Conservation (phyloP, 2,329 filamentous ascomycete species). For the Didymosphaeria variabile region DNA sequence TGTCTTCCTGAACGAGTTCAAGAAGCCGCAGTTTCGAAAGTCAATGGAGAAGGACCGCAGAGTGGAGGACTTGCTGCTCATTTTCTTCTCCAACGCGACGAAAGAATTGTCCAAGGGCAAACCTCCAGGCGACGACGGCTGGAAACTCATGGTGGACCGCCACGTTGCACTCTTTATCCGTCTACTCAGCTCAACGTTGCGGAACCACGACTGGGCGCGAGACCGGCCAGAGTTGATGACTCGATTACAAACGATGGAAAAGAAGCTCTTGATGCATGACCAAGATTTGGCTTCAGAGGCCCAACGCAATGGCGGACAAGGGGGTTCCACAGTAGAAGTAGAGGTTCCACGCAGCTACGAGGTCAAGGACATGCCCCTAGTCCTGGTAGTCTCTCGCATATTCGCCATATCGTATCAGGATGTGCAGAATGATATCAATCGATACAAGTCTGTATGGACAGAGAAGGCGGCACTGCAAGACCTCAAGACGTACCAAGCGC, state of each 20-base stretch:
- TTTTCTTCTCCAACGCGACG: conserved; percentile 94
- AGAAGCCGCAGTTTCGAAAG: conserved; percentile 86
- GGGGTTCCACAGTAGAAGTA: conserved; percentile 78
- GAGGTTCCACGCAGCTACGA: conserved; percentile 86
- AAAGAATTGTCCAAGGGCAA: conserved; percentile 87
- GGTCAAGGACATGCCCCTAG: conserved; percentile 96
- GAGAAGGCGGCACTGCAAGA: conserved; percentile 90
- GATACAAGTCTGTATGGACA: conserved; percentile 83
- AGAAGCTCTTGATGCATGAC: conserved; percentile 91
- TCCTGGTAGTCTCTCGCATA: conserved; percentile 84
- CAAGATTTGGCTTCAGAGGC: conserved; percentile 78
- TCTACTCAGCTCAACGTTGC: conserved; percentile 80
- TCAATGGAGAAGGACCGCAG: conserved; percentile 93
- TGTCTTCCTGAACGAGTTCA: conserved; percentile 92
- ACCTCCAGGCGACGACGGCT: conserved; percentile 80
- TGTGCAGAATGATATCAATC: conserved; percentile 87
- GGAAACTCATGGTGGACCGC: conserved; percentile 91
- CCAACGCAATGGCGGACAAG: conserved; percentile 64
- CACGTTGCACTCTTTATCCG: conserved; percentile 95
- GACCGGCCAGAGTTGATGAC: conserved; percentile 85
- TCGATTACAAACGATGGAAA: conserved; percentile 83
- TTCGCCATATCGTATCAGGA: conserved; percentile 83
- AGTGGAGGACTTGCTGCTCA: conserved; percentile 90
- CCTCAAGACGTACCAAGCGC: conserved; percentile 90
- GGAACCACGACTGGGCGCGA: conserved; percentile 83